A percentile compares a stretch with the other conserved stretches of the same genome.
Conservation (phyloP, 345 rosid species). For the rapeseed (Brassica napus) region DNA sequence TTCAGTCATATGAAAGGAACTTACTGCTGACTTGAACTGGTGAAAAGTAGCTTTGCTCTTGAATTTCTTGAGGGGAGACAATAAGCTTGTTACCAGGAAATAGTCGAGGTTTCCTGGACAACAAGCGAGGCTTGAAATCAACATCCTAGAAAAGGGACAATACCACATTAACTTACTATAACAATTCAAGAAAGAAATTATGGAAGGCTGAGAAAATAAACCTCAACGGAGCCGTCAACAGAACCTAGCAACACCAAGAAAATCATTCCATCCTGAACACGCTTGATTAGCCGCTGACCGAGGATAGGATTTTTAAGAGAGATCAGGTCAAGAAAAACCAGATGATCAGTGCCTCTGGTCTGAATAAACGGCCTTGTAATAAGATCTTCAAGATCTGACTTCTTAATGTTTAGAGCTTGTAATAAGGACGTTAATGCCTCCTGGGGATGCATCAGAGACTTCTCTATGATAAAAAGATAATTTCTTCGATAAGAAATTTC, state of each 20-base stretch:
- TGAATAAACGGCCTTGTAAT: background rate
- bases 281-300: background rate
- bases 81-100: background rate
- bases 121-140: background rate
- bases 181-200: background rate
- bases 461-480: background rate
- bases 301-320: constrained; percentile 12
- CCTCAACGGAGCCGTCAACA: background rate
- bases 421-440: background rate
- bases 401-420: constrained; percentile 15
- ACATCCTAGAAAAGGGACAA: background rate
- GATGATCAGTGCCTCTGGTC: constrained; percentile 4
- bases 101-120: background rate
- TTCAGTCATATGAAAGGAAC: background rate
- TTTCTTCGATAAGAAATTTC: background rate
- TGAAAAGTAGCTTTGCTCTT: background rate
- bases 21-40: background rate
- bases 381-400: constrained; percentile 15
- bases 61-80: background rate
- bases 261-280: background rate
- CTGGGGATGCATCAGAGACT: background rate
- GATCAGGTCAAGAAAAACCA: constrained; percentile 18
- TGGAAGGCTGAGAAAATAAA: background rate
- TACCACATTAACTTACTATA: background rate
- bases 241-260: constrained; percentile 29